Percentiles rank a stretch among this genome's conserved stretches.
Conservation (phyloP, 139 green algal genomes). For the Asterochloris sp. region DNA sequence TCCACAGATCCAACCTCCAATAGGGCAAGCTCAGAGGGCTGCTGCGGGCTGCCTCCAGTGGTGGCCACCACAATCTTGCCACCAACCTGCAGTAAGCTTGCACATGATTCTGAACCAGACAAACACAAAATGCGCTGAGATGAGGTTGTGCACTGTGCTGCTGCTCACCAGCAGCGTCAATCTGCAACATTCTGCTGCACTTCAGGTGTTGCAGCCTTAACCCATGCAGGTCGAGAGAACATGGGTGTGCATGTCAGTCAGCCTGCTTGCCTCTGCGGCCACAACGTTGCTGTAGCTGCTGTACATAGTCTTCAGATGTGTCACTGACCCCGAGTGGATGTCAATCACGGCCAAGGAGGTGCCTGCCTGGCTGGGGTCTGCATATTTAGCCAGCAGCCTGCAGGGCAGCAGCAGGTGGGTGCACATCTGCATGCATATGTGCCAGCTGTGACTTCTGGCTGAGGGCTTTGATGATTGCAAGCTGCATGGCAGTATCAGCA, state of each 20-base stretch:
- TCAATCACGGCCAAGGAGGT: constrained; percentile 26
- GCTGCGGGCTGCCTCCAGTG: constrained; percentile 22
- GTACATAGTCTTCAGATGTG: constrained; percentile 17
- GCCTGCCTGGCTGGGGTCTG: constrained; percentile 35
- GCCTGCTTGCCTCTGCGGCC: neutral
- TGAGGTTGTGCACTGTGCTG: too few relatives aligned
- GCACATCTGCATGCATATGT: too few relatives aligned
- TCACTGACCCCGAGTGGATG: constrained; percentile 6
- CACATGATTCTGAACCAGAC: too few relatives aligned
- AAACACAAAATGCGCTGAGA: too few relatives aligned
- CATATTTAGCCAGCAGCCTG: constrained; percentile 37
- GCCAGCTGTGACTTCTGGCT: too few relatives aligned
- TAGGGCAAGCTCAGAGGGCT: constrained; percentile 31
- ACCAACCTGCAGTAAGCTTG: neutral
- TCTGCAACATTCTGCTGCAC: too few relatives aligned
- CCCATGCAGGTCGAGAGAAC: too few relatives aligned
- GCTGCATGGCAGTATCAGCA: too few relatives aligned
- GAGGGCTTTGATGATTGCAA: too few relatives aligned
- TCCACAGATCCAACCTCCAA: constrained; percentile 29
- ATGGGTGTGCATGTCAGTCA: neutral
- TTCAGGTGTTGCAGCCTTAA: too few relatives aligned
- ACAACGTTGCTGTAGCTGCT: constrained; percentile 12
- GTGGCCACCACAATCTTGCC: constrained; percentile 24
- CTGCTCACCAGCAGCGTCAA: too few relatives aligned
- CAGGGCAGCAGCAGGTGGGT: neutral